Base-by-base conservation (phyloP, 495 filamentous ascomycete species). In the Chlorociboria aeruginascens region DNA sequence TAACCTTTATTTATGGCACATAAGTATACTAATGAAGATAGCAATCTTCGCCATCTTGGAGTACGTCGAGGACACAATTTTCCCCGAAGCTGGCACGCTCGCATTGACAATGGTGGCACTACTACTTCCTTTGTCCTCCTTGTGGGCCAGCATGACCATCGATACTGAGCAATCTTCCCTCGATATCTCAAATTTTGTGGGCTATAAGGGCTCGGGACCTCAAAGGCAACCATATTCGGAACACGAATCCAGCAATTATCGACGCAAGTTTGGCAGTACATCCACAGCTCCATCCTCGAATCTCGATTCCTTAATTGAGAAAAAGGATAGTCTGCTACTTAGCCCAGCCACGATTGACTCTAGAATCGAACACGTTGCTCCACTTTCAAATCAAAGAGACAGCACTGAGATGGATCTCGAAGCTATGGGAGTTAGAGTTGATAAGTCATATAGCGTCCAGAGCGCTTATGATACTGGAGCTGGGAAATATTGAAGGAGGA, bases 51-150 rank as follows among this genome's bases (percentile, higher is more conserved):
- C 79, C 1, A 70, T 77, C 50, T 60, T 87, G 14, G 72, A 86
- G 50, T 86, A 74, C 60, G 54, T 58, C 30, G 6, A 10, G 8
- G 28, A 31, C 29, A 16, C 8, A 2, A 46, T 61, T 12, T 74
- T 83, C 50, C 75, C 77, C 3, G 73, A 80, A 45, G 65, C 85
- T 32, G 61, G 64, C 48, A 74, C 82, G 34, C 69, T 83, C 38
- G 69, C 78, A 12, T 61, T 81, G 2, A 86, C 83, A 8, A 66
- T 82, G 3, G 81, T 86, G 33, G 71, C 79, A 37, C 69, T 93
- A 48, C 82, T 83, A 37, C 74, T 92, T 2, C 88, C 88, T 0
- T 73, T 95, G 2, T 89, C 86, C 14, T 81, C 81, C 6, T 76
- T 94, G 54, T 93, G 77, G 88, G 88, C 77, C 50, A 69, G 68